Percentiles rank a stretch among this genome's conserved stretches.
These are phyloP conservation scores for Choanephora cucurbitarum DNA, from an alignment of 371 early-diverging fungal genomes.

Conservation along the genomic window DNA sequence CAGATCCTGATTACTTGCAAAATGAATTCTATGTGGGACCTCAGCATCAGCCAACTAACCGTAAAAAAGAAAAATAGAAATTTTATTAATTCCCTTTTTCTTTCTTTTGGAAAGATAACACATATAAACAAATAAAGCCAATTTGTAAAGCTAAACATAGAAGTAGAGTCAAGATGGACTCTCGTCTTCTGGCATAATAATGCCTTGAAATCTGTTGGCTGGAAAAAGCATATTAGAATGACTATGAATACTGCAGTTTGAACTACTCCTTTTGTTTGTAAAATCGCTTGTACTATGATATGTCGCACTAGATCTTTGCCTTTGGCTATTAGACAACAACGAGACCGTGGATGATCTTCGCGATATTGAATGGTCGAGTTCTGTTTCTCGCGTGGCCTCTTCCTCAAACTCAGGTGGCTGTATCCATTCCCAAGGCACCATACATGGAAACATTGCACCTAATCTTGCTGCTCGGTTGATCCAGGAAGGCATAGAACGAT, in stretches of 20 bases:
- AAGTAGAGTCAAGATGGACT: not conserved
- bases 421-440: conserved; percentile 60
- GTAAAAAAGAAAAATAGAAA: conserved; percentile 11
- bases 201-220: conserved; percentile 21
- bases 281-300: conserved; percentile 10
- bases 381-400: conserved; percentile 15
- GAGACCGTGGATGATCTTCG: conserved; percentile 23
- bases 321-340: conserved; percentile 15
- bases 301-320: conserved; percentile 11
- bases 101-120: too few species aligned
- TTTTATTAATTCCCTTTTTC: not conserved
- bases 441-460: conserved; percentile 60
- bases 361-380: not conserved
- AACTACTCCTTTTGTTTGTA: conserved; percentile 4
- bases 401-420: conserved; percentile 52
- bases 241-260: not conserved
- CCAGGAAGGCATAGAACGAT: conserved; percentile 52
- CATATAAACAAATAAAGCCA: too few species aligned
- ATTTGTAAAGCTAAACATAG: too few species aligned
- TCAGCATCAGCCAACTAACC: conserved; percentile 12
- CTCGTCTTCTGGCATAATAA: conserved; percentile 7
- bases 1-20: conserved; percentile 33
- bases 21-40: conserved; percentile 35
- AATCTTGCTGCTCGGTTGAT: conserved; percentile 61
- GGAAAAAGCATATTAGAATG: not conserved